Percentiles rank a stretch among this genome's conserved stretches.
Evolutionary conservation across 208 protist species (phyloP).

Genomic region (Blastocrithidia nonstop): DNA sequence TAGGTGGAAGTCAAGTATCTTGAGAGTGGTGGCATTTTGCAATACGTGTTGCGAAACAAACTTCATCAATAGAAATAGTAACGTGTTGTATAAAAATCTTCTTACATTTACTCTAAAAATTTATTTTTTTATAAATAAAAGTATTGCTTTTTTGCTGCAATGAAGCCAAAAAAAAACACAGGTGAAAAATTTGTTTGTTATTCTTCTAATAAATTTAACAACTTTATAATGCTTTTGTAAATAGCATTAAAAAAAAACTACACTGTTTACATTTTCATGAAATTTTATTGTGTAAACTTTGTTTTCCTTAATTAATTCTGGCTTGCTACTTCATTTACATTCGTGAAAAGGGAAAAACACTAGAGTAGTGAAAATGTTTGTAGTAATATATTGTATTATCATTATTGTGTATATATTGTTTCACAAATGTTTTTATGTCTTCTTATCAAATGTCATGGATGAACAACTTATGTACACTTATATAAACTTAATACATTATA

Average conservation of each 20-base stretch:
- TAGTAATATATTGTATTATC: not conserved
- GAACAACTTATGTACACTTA: too few species aligned
- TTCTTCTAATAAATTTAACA: constrained; percentile 3
- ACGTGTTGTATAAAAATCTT: constrained; percentile 3
- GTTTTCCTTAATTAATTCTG: constrained; percentile 1
- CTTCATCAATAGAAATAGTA: constrained; percentile 6
- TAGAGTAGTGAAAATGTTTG: not conserved
- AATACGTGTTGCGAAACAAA: constrained; percentile 82
- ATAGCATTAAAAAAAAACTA: constrained; percentile 5
- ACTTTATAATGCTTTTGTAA: constrained; percentile 1
- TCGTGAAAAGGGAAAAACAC: not conserved
- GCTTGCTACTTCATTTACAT: not conserved
- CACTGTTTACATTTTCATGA: constrained; percentile 2
- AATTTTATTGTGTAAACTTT: not conserved
- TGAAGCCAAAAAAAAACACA: constrained; percentile 3
- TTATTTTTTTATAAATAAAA: constrained; percentile 9
- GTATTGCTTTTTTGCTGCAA: constrained; percentile 1
- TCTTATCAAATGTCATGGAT: too few species aligned
- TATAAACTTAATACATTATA: too few species aligned
- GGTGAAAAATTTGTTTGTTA: not conserved
- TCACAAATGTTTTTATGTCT: not conserved
- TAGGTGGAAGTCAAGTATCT: constrained; percentile 90
- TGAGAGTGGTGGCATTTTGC: constrained; percentile 87
- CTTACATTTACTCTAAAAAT: not conserved
- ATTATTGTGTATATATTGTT: not conserved